Evolutionary conservation across 805 yeast genomes (phyloP), one percentile per base, ranked within the genome.

Genomic region (Ogataea methylovora): DNA sequence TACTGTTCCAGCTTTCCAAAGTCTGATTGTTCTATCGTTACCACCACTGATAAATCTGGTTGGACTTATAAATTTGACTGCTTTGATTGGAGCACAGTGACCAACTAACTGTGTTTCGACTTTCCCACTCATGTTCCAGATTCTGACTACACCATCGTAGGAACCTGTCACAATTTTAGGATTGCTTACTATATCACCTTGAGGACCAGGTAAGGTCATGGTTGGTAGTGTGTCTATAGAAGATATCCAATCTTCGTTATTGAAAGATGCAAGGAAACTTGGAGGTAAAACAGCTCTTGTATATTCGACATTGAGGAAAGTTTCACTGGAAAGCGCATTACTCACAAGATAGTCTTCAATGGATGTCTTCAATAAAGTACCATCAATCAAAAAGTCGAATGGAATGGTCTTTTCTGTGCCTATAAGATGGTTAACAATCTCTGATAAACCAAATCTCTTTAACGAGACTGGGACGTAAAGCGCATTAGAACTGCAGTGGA

Each of bases 201-300:
- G 35, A 1, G 52, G 49, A 15, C 56, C 57, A 4, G 55, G 39
- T 15, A 46, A 38, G 15, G 42, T 42, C 58, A 47, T 58, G 9
- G 58, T 65, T 40, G 46, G 51, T 37, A 56, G 42, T 5, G 79
- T 56, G 51, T 75, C 76, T 18, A 82, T 69, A 2, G 94, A 72
- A 16, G 95, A 84, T 17, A 92, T 76, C 98, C 98, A 92, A 60
- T 92, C 98, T 42, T 90, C 95, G 52, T 90, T 87, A 51, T 78
- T 75, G 60, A 81, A 92, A 29, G 94, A 79, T 3, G 94, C 86
- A 43, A 87, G 65, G 51, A 76, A 88, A 18, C 90, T 78, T n/a
- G 98, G 98, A 14, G 98, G 98, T 33, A 90, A 70, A 25, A 87
- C 81, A 1, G 96, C 87, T 45, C 95, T 72, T 10, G 95, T 85